Percentiles rank a stretch among this genome's conserved stretches.
Conservation (phyloP, 176 grass and related monocot genomes). For the Rhynchospora pubera region DNA sequence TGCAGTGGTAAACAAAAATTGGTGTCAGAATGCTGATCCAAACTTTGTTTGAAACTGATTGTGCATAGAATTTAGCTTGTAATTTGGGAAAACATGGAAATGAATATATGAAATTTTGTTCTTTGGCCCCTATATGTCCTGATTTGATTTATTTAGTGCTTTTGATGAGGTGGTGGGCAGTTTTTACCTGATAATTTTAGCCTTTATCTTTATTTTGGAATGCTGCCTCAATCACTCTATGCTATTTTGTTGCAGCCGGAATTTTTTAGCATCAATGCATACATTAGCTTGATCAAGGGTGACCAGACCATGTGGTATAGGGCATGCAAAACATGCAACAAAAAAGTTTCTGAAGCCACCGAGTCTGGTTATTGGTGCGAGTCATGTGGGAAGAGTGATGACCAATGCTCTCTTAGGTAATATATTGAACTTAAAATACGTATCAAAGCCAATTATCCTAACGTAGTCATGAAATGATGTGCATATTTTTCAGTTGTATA, state of each 20-base stretch:
- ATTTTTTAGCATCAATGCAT: slow-evolving; percentile 59
- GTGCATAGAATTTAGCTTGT: neutral
- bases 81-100: neutral
- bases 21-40: neutral
- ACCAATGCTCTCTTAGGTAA: slow-evolving; percentile 71
- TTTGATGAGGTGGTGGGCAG: neutral
- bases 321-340: slow-evolving; percentile 88
- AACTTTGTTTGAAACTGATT: neutral
- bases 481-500: neutral
- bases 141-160: neutral
- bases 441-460: neutral
- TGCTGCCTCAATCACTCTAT: neutral
- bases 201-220: neutral
- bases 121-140: neutral
- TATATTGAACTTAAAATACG: neutral
- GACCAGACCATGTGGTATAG: slow-evolving; percentile 97
- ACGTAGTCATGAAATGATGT: neutral
- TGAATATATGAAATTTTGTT: neutral
- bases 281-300: slow-evolving; percentile 77
- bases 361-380: slow-evolving; percentile 91
- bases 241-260: slow-evolving; percentile 43
- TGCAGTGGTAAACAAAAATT: neutral
- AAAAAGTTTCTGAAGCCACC: slow-evolving; percentile 74
- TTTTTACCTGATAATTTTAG: neutral
- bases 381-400: slow-evolving; percentile 69